Percentiles rank a stretch among this genome's conserved stretches.
Evolutionary conservation across 2,329 filamentous ascomycete species (phyloP).

Genomic region (Aureobasidium musti): DNA sequence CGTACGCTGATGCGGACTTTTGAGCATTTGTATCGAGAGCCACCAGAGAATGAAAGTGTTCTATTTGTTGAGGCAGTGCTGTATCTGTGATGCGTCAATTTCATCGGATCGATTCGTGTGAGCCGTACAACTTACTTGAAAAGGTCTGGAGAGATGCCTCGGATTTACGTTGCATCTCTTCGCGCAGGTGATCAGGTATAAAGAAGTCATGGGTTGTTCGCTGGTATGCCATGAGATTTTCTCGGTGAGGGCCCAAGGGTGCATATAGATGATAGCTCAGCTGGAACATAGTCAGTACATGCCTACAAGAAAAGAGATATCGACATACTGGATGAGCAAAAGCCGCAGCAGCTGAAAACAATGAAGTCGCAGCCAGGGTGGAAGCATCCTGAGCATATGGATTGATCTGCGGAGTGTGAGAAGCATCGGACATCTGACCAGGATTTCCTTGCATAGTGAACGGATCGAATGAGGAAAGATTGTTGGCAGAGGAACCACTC

Average conservation of each 20-base stretch:
- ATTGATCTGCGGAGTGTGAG: conserved; percentile 50
- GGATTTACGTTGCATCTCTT: conserved; percentile 85
- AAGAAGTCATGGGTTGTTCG: conserved; percentile 89
- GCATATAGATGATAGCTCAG: conserved; percentile 93
- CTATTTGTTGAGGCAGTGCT: conserved; percentile 71
- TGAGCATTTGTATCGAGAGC: conserved; percentile 80
- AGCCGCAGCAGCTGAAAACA: conserved; percentile 61
- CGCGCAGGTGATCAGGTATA: conserved; percentile 78
- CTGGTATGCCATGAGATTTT: conserved; percentile 82
- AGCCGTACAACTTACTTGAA: conserved; percentile 60
- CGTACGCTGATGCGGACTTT: conserved; percentile 77
- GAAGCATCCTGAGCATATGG: conserved; percentile 76
- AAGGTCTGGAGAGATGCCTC: conserved; percentile 84
- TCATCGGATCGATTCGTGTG: conserved; percentile 27
- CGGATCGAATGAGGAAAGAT: conserved; percentile 48
- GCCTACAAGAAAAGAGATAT: background rate
- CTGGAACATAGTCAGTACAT: conserved; percentile 3
- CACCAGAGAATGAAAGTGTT: conserved; percentile 90
- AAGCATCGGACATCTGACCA: conserved; percentile 30
- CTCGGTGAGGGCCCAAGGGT: conserved; percentile 77
- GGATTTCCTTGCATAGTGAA: conserved; percentile 44
- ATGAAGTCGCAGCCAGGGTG: conserved; percentile 62
- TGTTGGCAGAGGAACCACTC: conserved; percentile 40
- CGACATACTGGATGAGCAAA: conserved; percentile 55
- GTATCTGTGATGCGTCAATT: conserved; percentile 52